These are phyloP conservation scores for Drechslera avenae DNA, from an alignment of 2,329 filamentous ascomycete genomes.

Conservation along the genomic window DNA sequence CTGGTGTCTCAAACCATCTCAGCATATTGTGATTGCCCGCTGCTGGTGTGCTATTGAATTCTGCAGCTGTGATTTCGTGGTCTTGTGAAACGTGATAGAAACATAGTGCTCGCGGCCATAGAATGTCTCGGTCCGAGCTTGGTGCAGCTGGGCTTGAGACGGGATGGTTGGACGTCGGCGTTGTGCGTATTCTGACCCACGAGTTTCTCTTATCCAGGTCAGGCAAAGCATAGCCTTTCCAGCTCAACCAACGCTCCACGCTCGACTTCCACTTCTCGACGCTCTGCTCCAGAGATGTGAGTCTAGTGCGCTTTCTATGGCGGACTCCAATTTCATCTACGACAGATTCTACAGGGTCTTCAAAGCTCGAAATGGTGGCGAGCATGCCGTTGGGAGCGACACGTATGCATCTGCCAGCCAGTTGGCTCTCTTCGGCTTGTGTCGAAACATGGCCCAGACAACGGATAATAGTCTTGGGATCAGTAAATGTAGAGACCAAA, in stretches of 20 bases:
- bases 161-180: slow-evolving; percentile 12
- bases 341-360: slow-evolving; percentile 31
- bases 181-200: slow-evolving; percentile 42
- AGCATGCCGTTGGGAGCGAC: slow-evolving; percentile 44
- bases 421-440: slow-evolving; percentile 22
- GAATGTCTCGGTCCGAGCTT: slow-evolving; percentile 32
- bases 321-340: slow-evolving; percentile 26
- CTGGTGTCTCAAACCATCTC: slow-evolving; percentile 39
- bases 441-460: slow-evolving; percentile 23
- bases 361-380: slow-evolving; percentile 38
- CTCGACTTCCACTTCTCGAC: slow-evolving; percentile 43
- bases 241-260: slow-evolving; percentile 42
- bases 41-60: neutral
- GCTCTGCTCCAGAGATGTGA: slow-evolving; percentile 33
- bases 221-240: slow-evolving; percentile 41
- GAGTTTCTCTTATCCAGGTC: slow-evolving; percentile 30
- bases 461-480: slow-evolving; percentile 28
- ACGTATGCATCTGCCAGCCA: slow-evolving; percentile 39
- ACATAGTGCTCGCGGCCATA: slow-evolving; percentile 47
- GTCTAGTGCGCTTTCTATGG: slow-evolving; percentile 34
- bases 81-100: slow-evolving; percentile 28
- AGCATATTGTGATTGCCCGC: slow-evolving; percentile 17
- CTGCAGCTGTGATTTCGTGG: neutral
- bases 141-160: slow-evolving; percentile 20
- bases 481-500: slow-evolving; percentile 38